phyloP scores from a whole-genome alignment of 805 yeast genomes.

The Metschnikowia dekortorum region DNA sequence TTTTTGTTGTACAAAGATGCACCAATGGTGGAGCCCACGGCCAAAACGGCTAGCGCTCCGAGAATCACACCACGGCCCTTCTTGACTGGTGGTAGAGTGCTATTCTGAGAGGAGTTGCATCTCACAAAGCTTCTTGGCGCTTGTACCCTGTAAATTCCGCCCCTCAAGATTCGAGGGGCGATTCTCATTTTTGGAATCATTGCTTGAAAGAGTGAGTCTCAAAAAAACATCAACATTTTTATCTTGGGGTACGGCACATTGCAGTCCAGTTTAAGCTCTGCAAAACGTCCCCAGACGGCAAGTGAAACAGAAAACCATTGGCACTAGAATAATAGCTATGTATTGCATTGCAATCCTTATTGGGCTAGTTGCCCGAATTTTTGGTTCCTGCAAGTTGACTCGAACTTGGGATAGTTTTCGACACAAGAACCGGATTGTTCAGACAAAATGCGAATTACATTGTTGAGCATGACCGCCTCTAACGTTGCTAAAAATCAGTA shows the following conservation, averaged over 20 bases:
- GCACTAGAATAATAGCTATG: too few relatives aligned
- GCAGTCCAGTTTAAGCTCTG: not conserved
- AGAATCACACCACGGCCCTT: slow-evolving; percentile 24
- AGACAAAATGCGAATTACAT: not conserved
- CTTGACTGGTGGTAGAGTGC: slow-evolving; percentile 10
- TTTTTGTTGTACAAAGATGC: slow-evolving; percentile 41
- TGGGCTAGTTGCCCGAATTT: too few relatives aligned
- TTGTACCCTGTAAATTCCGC: not conserved
- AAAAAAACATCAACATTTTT: not conserved
- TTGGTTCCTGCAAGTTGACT: too few relatives aligned
- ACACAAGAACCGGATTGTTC: not conserved
- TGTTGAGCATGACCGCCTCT: too few relatives aligned
- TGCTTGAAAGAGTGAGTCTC: not conserved
- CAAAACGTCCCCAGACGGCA: not conserved
- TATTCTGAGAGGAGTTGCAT: slow-evolving; percentile 2
- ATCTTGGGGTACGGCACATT: slow-evolving; percentile 3
- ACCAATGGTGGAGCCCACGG: slow-evolving; percentile 45
- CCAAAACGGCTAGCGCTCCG: slow-evolving; percentile 40
- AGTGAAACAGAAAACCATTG: too few relatives aligned
- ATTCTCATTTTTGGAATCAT: not conserved
- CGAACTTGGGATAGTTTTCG: too few relatives aligned
- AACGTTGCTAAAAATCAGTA: not conserved
- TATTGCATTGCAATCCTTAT: too few relatives aligned
- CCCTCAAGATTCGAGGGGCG: not conserved
- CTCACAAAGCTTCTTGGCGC: not conserved